phyloP scores from a whole-genome alignment of 495 filamentous ascomycete genomes.

The Daldinia caldariorum region DNA sequence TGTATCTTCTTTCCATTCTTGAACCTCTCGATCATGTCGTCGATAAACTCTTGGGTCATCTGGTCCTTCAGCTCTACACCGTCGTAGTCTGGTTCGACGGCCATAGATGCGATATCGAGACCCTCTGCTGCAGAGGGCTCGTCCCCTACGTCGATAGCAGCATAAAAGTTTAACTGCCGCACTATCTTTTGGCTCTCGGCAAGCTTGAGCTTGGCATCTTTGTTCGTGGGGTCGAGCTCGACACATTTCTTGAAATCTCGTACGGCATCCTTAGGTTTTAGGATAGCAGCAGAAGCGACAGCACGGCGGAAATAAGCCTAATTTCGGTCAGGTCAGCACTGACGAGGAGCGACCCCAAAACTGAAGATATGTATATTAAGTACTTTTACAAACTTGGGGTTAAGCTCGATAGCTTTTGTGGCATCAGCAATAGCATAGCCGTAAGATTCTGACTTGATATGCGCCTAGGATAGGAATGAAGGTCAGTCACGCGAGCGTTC shows the following conservation, averaged over 20 bases:
- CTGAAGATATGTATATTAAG: background rate
- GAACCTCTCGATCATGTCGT: slow-evolving; percentile 96
- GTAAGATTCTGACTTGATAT: slow-evolving; percentile 95
- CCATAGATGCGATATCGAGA: slow-evolving; percentile 85
- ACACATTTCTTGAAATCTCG: slow-evolving; percentile 93
- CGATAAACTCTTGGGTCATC: slow-evolving; percentile 96
- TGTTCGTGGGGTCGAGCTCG: slow-evolving; percentile 84
- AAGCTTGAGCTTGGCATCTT: slow-evolving; percentile 88
- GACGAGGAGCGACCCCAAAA: background rate
- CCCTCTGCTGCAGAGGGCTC: slow-evolving; percentile 90
- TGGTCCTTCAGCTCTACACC: slow-evolving; percentile 78
- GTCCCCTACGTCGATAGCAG: slow-evolving; percentile 93
- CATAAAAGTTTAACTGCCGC: slow-evolving; percentile 87
- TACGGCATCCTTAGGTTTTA: slow-evolving; percentile 84
- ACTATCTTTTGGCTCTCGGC: slow-evolving; percentile 94
- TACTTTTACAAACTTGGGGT: slow-evolving; percentile 88
- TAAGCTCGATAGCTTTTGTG: slow-evolving; percentile 90
- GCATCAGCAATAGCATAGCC: slow-evolving; percentile 93
- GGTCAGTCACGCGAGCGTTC: slow-evolving; percentile 60
- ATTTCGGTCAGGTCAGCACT: slow-evolving; percentile 18
- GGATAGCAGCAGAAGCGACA: slow-evolving; percentile 86
- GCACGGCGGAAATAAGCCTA: slow-evolving; percentile 97
- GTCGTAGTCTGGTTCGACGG: slow-evolving; percentile 85
- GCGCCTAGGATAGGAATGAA: slow-evolving; percentile 63
- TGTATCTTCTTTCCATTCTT: slow-evolving; percentile 95